Evolutionary conservation across 2,329 filamentous ascomycete genomes (phyloP).

Genomic region (Diaporthe ilicicola): DNA sequence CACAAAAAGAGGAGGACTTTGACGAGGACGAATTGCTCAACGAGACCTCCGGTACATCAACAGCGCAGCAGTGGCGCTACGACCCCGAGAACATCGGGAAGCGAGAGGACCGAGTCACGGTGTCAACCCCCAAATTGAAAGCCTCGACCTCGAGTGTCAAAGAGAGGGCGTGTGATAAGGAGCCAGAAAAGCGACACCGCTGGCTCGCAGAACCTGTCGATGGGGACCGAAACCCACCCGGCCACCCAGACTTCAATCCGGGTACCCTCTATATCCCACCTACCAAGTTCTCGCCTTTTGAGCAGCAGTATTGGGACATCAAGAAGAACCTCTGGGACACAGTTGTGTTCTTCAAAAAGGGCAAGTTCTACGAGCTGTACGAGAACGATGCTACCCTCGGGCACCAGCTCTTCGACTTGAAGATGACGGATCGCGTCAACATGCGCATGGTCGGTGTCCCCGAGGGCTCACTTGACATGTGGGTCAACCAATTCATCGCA

Average conservation of each 20-base stretch:
- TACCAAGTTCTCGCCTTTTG: constrained; percentile 86
- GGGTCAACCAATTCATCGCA: constrained; percentile 98
- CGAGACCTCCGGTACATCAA: constrained; percentile 70
- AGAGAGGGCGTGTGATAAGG: constrained; percentile 79
- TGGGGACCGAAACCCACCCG: constrained; percentile 80
- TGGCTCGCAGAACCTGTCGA: constrained; percentile 91
- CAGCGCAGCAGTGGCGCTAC: constrained; percentile 83
- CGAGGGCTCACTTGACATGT: constrained; percentile 92
- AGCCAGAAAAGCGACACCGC: constrained; percentile 85
- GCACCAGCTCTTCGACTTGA: constrained; percentile 95
- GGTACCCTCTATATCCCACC: constrained; percentile 91
- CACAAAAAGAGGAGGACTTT: constrained; percentile 54
- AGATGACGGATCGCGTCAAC: constrained; percentile 97
- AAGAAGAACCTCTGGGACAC: constrained; percentile 98
- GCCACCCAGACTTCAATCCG: constrained; percentile 89
- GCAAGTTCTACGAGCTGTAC: constrained; percentile 98
- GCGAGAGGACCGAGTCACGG: constrained; percentile 37
- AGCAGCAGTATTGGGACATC: constrained; percentile 99
- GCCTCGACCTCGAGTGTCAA: constrained; percentile 50
- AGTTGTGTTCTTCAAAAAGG: constrained; percentile 99
- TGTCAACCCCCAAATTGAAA: constrained; percentile 37
- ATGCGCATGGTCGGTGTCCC: constrained; percentile 99
- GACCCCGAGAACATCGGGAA: constrained; percentile 57
- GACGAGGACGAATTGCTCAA: constrained; percentile 65
- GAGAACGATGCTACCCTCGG: constrained; percentile 97